A percentile compares a stretch with the other conserved stretches of the same genome.
Conservation (phyloP, 345 rosid species). For the Physaria fendleri region DNA sequence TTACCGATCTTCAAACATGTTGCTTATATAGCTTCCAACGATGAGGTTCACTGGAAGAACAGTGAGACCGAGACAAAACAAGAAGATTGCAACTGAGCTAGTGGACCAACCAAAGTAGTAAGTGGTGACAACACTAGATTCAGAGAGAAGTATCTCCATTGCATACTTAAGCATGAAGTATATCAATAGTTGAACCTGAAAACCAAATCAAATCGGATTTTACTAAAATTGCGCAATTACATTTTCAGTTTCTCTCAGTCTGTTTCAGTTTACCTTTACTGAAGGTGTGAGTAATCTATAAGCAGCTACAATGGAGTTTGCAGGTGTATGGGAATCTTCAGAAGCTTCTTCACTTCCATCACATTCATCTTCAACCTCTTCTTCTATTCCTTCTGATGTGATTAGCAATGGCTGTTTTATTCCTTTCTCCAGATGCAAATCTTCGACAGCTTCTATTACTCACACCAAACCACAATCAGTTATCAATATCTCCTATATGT, state of each 20-base stretch:
- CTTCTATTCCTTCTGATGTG: constrained; percentile 46
- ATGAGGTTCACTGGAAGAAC: constrained; percentile 89
- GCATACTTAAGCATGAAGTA: constrained; percentile 95
- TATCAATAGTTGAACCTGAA: constrained; percentile 86
- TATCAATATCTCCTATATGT: neutral
- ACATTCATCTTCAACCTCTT: constrained; percentile 46
- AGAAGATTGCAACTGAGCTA: constrained; percentile 69
- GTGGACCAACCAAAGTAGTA: constrained; percentile 88
- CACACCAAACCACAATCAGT: constrained; percentile 1
- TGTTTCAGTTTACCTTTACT: constrained; percentile 52
- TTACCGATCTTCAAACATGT: constrained; percentile 97
- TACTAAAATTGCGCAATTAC: neutral
- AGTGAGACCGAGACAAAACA: constrained; percentile 83
- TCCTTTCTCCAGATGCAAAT: constrained; percentile 64
- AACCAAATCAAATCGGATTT: neutral
- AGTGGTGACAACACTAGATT: constrained; percentile 81
- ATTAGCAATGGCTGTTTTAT: constrained; percentile 58
- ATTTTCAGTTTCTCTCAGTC: neutral
- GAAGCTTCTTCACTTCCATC: constrained; percentile 63
- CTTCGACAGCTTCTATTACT: constrained; percentile 43
- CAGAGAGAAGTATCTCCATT: constrained; percentile 91
- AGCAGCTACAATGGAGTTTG: constrained; percentile 61
- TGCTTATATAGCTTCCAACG: constrained; percentile 90
- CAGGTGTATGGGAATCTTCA: constrained; percentile 50
- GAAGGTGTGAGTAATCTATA: constrained; percentile 88